Conservation (phyloP, 1,284 basidiomycete species). For the Puccinia hordei region DNA sequence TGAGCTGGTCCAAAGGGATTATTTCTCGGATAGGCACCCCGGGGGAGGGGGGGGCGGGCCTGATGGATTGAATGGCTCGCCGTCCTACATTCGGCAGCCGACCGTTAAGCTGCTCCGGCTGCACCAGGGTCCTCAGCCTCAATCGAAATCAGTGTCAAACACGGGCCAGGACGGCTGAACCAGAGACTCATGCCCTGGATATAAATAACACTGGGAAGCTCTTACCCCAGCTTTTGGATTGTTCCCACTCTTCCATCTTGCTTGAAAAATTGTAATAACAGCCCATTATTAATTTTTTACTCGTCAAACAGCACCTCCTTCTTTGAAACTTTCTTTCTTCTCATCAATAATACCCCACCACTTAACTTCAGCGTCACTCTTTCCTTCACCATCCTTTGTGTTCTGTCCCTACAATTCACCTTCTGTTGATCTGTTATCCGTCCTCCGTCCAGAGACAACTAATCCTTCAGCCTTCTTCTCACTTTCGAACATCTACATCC, state of each 20-base stretch:
- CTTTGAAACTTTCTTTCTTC: not conserved
- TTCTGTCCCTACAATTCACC: conserved; percentile 20
- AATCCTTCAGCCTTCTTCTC: not conserved
- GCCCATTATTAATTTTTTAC: not conserved
- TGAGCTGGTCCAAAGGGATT: too few species aligned
- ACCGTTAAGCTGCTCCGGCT: not conserved
- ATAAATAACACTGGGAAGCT: not conserved
- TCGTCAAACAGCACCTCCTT: not conserved
- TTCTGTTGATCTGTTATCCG: conserved; percentile 22
- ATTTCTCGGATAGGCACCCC: too few species aligned
- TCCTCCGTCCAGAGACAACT: not conserved
- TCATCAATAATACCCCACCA: not conserved
- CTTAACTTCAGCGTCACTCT: not conserved
- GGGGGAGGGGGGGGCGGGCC: too few species aligned
- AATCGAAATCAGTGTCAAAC: not conserved
- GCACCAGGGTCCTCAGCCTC: not conserved
- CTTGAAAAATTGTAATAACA: not conserved
- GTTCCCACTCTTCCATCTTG: not conserved
- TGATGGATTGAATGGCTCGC: too few species aligned
- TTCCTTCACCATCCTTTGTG: conserved; percentile 13
- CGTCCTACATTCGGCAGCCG: conserved; percentile 12
- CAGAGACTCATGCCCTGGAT: not conserved
- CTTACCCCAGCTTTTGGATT: not conserved
- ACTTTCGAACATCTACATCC: not conserved
- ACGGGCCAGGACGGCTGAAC: not conserved